Base-by-base conservation (phyloP, 2,329 filamentous ascomycete species). In the Arthrocladium fulminans region DNA sequence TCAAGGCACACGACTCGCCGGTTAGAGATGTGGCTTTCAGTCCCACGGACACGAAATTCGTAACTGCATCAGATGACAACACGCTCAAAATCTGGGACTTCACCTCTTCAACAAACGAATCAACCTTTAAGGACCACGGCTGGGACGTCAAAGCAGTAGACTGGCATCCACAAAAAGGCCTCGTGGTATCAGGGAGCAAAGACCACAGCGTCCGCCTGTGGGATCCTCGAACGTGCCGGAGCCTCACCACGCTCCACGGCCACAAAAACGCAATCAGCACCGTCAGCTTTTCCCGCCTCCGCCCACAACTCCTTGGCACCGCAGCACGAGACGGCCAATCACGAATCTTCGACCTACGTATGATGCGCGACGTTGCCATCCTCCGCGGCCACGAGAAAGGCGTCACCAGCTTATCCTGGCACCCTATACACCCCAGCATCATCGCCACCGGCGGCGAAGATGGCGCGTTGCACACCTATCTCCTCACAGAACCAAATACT, bases 121-220 rank as follows among this genome's bases (percentile, higher is more conserved):
- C 83, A 1, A 84, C 84, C 9, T 71, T 98, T 32, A 85, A 83
- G 32, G 92, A 92, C n/a, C 92, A 98, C 65, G 88, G 88, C 55
- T 98, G 92, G 92, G 92, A 98, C 63, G 89, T 88, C 17, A 97
- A 97, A 67, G 87, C 83, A 46, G 94, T 94, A 49, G 90, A 98
- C 64, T 98, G 92, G 92, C 92, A 98, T 70, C 89, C 90, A 1
- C 86, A 84, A 17, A 97, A 96, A 69, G 92, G 92, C 1, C 71
- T 98, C 3, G 76, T 98, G 25, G 90, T 95, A 3, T 97, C 92
- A 1, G 92, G 92, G 30, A 97, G 90, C 9, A 98, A 98, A 69
- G 92, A 98, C 62, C 90, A 98, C 66, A 74, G 94, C 53, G 88
- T 98, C 61, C 97, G 97, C 66, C 80, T 98, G 37, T 98, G 92